phyloP scores from a whole-genome alignment of 805 yeast genomes.

The Saturnispora dispora region DNA sequence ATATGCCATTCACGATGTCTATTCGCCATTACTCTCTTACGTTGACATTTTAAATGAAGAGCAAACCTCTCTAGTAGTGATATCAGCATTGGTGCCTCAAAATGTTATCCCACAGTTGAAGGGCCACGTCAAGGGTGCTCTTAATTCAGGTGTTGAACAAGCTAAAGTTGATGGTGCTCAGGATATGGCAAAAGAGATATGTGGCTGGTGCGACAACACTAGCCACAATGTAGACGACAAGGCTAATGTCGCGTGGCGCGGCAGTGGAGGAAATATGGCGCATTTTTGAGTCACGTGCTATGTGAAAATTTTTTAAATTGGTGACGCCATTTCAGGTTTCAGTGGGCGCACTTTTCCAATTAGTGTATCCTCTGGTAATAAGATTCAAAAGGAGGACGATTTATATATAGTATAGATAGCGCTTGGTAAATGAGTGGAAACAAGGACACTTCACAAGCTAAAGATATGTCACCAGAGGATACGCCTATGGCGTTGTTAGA shows the following conservation, averaged over 20 bases:
- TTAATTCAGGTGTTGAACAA: conserved; percentile 62
- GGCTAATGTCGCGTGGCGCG: conserved; percentile 35
- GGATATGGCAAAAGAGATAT: conserved; percentile 50
- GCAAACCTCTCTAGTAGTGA: conserved; percentile 70
- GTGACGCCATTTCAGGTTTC: neutral
- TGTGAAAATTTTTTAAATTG: neutral
- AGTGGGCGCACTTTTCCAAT: neutral
- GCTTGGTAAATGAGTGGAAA: neutral
- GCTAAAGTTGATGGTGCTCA: conserved; percentile 57
- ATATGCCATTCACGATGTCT: conserved; percentile 62
- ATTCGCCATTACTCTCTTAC: conserved; percentile 67
- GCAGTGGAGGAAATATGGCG: conserved; percentile 36
- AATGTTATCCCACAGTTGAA: conserved; percentile 89
- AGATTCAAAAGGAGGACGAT: neutral
- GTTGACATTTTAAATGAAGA: conserved; percentile 50
- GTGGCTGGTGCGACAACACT: conserved; percentile 41
- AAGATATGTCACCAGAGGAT: conserved; percentile 17
- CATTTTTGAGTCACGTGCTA: neutral
- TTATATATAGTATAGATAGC: neutral
- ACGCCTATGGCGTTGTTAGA: conserved; percentile 47
- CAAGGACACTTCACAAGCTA: neutral
- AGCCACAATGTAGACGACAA: conserved; percentile 44
- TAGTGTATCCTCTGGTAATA: neutral
- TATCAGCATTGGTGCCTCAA: conserved; percentile 79
- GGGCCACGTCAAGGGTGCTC: conserved; percentile 84